phyloP scores from a whole-genome alignment of 805 yeast genomes.

The Saccharomycopsis capsularis region DNA sequence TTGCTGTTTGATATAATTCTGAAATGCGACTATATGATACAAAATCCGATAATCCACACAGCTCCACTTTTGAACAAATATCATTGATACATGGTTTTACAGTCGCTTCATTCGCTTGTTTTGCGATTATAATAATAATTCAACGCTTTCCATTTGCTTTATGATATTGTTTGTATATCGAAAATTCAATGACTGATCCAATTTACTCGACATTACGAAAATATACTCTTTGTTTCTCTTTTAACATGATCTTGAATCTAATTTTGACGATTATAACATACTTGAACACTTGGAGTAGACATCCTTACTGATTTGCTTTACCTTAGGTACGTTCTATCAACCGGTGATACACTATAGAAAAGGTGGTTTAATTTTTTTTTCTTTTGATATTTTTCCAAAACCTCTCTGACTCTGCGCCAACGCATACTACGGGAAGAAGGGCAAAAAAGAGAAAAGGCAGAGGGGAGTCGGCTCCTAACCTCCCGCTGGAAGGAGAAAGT shows the following conservation, averaged over 20 bases:
- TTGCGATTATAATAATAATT: background rate
- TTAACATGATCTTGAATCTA: no score
- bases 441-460: no score
- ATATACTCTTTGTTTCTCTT: no score
- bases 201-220: background rate
- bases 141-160: background rate
- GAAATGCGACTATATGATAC: no score
- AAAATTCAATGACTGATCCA: background rate
- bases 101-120: background rate
- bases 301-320: conserved; percentile 6
- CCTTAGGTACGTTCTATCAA: conserved; percentile 2
- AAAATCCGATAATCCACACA: no score
- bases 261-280: conserved; percentile 48
- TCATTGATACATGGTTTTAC: background rate
- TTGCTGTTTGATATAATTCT: no score
- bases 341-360: background rate
- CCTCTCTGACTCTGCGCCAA: no score
- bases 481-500: no score
- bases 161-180: background rate
- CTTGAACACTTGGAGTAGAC: conserved; percentile 80
- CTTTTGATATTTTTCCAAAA: no score
- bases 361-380: conserved; percentile 1
- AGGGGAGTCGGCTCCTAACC: no score
- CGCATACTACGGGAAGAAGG: no score
- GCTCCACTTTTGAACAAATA: no score